Evolutionary conservation across 202 grass and related monocot species (phyloP).

Genomic region (Thinopyrum obtusiflorum): DNA sequence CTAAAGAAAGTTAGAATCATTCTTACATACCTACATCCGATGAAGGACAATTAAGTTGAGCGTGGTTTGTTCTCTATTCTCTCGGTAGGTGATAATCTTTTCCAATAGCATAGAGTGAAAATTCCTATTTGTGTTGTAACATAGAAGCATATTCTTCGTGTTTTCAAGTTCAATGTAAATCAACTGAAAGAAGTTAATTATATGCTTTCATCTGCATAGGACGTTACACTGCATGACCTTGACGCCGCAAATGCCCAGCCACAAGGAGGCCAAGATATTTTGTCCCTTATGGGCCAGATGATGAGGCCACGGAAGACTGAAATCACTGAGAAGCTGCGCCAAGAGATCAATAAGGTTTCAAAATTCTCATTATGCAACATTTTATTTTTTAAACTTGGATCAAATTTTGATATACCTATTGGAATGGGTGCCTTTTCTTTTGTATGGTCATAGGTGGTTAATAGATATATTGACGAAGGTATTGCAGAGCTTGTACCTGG

Average conservation of each 20-base stretch:
- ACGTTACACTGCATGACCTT: slow-evolving; percentile 95
- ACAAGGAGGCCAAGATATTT: slow-evolving; percentile 97
- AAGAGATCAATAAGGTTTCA: slow-evolving; percentile 94
- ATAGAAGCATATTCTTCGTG: not conserved
- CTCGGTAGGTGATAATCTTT: not conserved
- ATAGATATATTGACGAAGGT: slow-evolving; percentile 92
- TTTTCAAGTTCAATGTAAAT: not conserved
- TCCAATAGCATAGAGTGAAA: not conserved
- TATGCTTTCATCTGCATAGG: slow-evolving; percentile 48
- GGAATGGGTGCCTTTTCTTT: slow-evolving; percentile 1
- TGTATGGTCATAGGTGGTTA: slow-evolving; percentile 63
- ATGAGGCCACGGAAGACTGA: slow-evolving; percentile 97
- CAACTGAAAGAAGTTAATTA: slow-evolving; percentile 11
- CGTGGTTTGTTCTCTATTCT: not conserved
- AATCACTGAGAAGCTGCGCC: slow-evolving; percentile 87
- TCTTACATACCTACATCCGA: not conserved
- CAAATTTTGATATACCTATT: not conserved
- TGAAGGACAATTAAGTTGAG: not conserved
- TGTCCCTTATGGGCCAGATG: slow-evolving; percentile 96
- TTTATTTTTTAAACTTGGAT: not conserved
- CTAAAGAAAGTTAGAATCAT: not conserved
- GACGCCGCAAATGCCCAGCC: slow-evolving; percentile 96
- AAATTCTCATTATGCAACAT: not conserved
- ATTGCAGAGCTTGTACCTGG: slow-evolving; percentile 95
- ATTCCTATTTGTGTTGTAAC: not conserved